Base-by-base conservation (phyloP, 345 rosid species). In the Eutrema yunnanense region DNA sequence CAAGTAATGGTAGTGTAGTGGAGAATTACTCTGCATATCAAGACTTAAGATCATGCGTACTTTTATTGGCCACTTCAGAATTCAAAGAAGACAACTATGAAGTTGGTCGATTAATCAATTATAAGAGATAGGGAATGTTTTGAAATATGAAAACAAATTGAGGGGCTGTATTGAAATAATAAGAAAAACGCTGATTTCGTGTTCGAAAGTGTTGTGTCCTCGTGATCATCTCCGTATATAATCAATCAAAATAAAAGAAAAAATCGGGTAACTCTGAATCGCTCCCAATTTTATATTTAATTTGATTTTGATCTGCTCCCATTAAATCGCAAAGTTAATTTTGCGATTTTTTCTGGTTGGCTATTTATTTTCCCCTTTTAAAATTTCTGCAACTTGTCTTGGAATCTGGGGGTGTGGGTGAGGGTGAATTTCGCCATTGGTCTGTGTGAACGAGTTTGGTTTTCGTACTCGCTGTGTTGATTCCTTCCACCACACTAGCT, bases 181-280 rank as follows among this genome's bases (percentile, higher is more conserved):
- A 62, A 41, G 46, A 53, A 53, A 72, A 61, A 72, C 37, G 69
- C 76, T 13, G 6, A 2, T 52, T 46, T 63, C 70, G 70, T 75
- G 79, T 66, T 48, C 65, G 34, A 16, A 32, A 57, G 58, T 48
- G 2, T 37, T 5, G 49, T 13, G 34, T 61, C 74, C 79, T 69
- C 79, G 79, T 68, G 69, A 44, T 69, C 69, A 69, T 68, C 72
- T 73, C 65, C 42, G 71, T 73, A 46, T 44, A 54, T 32, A 47
- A 47, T 56, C 43, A 53, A 44, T 56, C 68, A 72, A 63, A 68
- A 55, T 52, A 9, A 67, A 9, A 22, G 22, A 16, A 16, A 22
- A 11, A 41, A 16, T 56, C 49, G 10, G 38, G n/a, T 41, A n/a
- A 34, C 47, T 33, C 64, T 57, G 7, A 32, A 55, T 32, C 42